These are phyloP conservation scores for Spongiforma sp. DNA, from an alignment of 1,284 basidiomycete genomes.

Conservation along the genomic window DNA sequence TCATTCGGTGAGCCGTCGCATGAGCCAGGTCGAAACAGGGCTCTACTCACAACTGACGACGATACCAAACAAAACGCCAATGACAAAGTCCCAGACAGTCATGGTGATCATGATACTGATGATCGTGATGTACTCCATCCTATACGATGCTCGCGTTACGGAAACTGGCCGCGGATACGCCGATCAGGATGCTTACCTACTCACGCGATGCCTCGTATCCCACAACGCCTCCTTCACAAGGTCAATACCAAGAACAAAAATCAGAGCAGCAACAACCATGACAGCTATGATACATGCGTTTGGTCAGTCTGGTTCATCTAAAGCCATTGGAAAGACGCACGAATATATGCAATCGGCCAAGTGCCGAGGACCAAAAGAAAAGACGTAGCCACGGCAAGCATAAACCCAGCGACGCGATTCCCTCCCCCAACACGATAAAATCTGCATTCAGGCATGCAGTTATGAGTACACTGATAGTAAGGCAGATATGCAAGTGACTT, in stretches of 20 bases:
- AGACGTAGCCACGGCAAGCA: conserved; percentile 82
- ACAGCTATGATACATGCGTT: conserved; percentile 69
- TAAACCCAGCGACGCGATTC: conserved; percentile 82
- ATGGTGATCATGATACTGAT: conserved; percentile 87
- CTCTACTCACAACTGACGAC: conserved; percentile 86
- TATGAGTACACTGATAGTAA: conserved; percentile 7
- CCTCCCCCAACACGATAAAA: conserved; percentile 96
- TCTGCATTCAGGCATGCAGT: conserved; percentile 38
- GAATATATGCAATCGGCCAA: conserved; percentile 86
- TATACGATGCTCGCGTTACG: conserved; percentile 28
- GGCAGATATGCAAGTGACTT: conserved; percentile 33
- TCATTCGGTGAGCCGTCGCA: conserved; percentile 14
- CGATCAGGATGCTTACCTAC: conserved; percentile 55
- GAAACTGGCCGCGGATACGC: not conserved
- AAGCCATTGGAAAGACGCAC: conserved; percentile 52
- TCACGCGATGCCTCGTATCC: conserved; percentile 93
- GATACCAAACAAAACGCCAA: conserved; percentile 93
- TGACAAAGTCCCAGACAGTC: conserved; percentile 95
- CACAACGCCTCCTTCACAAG: conserved; percentile 95
- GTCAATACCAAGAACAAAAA: conserved; percentile 95
- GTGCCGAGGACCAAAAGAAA: conserved; percentile 85
- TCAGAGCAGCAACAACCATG: conserved; percentile 90
- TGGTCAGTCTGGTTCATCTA: not conserved
- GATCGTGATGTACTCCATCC: conserved; percentile 80
- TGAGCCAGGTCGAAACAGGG: no score